Conservation (phyloP, 805 yeast genomes). For the Candida sonorensis region DNA sequence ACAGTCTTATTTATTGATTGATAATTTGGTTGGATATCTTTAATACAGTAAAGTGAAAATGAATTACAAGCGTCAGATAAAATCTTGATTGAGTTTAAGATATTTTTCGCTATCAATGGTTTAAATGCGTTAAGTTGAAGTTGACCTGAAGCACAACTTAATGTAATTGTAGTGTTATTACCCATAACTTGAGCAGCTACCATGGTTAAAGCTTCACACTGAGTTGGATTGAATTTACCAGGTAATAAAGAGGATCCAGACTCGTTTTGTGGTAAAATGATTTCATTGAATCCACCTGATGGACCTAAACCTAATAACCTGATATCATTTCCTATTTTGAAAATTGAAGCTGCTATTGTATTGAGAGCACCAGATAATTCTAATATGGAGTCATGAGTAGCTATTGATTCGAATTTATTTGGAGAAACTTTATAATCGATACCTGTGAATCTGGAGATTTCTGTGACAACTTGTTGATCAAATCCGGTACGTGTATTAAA, state of each 20-base stretch:
- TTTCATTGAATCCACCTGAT: slow-evolving; percentile 97
- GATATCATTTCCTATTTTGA: slow-evolving; percentile 94
- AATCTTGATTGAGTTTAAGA: slow-evolving; percentile 80
- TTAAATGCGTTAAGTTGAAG: slow-evolving; percentile 96
- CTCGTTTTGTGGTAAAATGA: slow-evolving; percentile 90
- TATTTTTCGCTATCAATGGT: slow-evolving; percentile 87
- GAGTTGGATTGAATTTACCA: slow-evolving; percentile 98
- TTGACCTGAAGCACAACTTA: slow-evolving; percentile 97
- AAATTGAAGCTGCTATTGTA: slow-evolving; percentile 86
- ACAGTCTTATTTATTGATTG: slow-evolving; percentile 77
- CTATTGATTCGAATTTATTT: slow-evolving; percentile 95
- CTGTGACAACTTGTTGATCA: slow-evolving; percentile 74
- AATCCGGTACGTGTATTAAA: slow-evolving; percentile 87
- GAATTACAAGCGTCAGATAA: slow-evolving; percentile 83
- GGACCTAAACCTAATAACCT: slow-evolving; percentile 98
- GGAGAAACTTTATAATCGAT: slow-evolving; percentile 88
- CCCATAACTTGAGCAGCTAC: slow-evolving; percentile 96
- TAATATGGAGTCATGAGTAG: slow-evolving; percentile 96
- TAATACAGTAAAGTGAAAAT: slow-evolving; percentile 88
- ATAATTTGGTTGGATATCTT: slow-evolving; percentile 80
- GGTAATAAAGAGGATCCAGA: slow-evolving; percentile 99
- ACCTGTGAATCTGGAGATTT: slow-evolving; percentile 81
- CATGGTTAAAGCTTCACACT: slow-evolving; percentile 97
- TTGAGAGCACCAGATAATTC: slow-evolving; percentile 95
- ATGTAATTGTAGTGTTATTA: slow-evolving; percentile 87